phyloP scores from a whole-genome alignment of 495 filamentous ascomycete genomes.

The Apodospora peruviana region DNA sequence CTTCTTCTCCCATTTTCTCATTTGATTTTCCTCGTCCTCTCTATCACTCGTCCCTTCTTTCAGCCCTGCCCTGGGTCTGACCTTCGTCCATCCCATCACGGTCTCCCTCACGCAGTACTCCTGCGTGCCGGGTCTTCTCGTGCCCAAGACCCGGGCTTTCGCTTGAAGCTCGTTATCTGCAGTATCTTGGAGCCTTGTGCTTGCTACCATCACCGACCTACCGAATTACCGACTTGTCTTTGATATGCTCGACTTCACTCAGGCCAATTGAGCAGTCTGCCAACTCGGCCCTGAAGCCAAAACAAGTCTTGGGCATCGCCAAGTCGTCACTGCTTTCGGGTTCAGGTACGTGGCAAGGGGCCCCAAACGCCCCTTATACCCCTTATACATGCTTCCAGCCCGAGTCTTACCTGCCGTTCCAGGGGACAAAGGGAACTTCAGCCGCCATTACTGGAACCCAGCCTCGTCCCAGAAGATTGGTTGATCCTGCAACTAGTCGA shows the following conservation, averaged over 20 bases:
- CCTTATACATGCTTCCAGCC: not conserved
- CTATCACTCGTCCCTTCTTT: constrained; percentile 8
- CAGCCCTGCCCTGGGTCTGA: not conserved
- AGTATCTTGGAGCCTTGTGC: no score
- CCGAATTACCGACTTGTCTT: no score
- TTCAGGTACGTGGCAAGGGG: not conserved
- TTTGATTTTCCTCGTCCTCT: not conserved
- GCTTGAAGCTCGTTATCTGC: no score
- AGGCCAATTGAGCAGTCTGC: no score
- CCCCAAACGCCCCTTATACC: not conserved
- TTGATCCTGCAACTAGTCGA: constrained; percentile 15
- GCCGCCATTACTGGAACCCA: not conserved
- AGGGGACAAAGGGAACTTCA: not conserved
- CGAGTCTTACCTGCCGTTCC: constrained; percentile 13
- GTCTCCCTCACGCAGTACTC: no score
- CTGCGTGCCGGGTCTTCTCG: no score
- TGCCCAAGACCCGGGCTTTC: no score
- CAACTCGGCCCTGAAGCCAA: no score
- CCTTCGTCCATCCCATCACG: not conserved
- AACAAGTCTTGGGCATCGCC: not conserved
- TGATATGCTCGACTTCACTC: no score
- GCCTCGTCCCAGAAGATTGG: not conserved
- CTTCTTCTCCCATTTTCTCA: not conserved
- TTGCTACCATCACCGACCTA: no score
- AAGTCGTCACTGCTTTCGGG: not conserved